phyloP scores from a whole-genome alignment of 192 early-diverging fungal genomes.

The Coemansia reversa region DNA sequence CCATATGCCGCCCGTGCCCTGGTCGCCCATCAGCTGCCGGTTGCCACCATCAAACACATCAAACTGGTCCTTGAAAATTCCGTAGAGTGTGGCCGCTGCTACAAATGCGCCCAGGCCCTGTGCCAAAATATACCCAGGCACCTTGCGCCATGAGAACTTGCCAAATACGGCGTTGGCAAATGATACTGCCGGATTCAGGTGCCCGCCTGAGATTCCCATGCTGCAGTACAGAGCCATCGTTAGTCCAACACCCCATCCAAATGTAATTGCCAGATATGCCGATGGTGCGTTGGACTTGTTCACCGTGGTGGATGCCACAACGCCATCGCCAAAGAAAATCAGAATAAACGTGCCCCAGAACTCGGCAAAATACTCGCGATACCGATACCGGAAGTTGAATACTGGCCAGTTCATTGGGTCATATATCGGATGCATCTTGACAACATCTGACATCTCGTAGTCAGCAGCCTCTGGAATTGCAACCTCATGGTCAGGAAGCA shows the following conservation, averaged over 20 bases:
- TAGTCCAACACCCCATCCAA: constrained; percentile 67
- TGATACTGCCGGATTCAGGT: constrained; percentile 78
- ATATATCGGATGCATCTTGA: constrained; percentile 34
- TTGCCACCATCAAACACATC: constrained; percentile 56
- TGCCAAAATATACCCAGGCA: constrained; percentile 62
- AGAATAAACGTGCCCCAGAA: constrained; percentile 72
- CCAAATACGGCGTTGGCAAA: constrained; percentile 65
- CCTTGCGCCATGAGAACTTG: constrained; percentile 69
- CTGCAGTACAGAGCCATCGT: constrained; percentile 63
- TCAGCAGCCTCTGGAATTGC: constrained; percentile 39
- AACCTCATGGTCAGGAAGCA: constrained; percentile 41
- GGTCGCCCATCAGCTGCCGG: constrained; percentile 46
- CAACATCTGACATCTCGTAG: constrained; percentile 35
- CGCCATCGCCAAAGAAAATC: constrained; percentile 66
- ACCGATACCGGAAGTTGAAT: constrained; percentile 30
- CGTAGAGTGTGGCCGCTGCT: constrained; percentile 68
- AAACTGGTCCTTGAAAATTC: constrained; percentile 62
- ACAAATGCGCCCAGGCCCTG: constrained; percentile 72
- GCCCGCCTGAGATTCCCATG: constrained; percentile 69
- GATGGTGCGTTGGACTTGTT: constrained; percentile 46
- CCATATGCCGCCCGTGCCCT: constrained; percentile 64
- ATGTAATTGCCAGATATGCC: constrained; percentile 57
- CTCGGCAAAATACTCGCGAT: constrained; percentile 69
- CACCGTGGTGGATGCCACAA: constrained; percentile 54
- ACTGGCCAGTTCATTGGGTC: constrained; percentile 53